Evolutionary conservation across 2,329 filamentous ascomycete genomes (phyloP).

Genomic region (Triangularia verruculosa): DNA sequence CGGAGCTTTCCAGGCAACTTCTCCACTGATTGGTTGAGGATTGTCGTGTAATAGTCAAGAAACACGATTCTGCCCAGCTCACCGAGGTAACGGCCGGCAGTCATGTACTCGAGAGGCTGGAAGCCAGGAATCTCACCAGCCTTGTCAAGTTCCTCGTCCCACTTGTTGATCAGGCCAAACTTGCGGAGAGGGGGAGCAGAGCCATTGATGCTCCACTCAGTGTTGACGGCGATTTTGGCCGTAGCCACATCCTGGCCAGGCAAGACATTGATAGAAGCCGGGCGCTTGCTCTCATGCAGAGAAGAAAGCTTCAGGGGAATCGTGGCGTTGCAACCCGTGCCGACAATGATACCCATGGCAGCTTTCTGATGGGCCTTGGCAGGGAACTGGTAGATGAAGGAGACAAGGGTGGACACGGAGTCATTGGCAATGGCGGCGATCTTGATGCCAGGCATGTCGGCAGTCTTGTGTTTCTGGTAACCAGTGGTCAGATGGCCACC

Average conservation of each 20-base stretch:
- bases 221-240: constrained; percentile 73
- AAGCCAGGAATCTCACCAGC: constrained; percentile 70
- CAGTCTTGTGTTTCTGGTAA: constrained; percentile 50
- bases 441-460: constrained; percentile 60
- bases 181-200: constrained; percentile 65
- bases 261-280: constrained; percentile 46
- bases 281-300: constrained; percentile 63
- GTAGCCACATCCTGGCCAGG: constrained; percentile 47
- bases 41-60: constrained; percentile 57
- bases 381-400: constrained; percentile 69
- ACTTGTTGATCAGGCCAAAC: constrained; percentile 62
- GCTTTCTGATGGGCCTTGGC: constrained; percentile 60
- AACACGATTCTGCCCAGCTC: constrained; percentile 72
- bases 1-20: constrained; percentile 55
- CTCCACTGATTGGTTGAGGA: constrained; percentile 36
- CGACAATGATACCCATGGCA: constrained; percentile 76
- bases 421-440: constrained; percentile 80
- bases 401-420: constrained; percentile 74
- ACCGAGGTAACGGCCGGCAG: constrained; percentile 72
- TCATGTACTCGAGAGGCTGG: constrained; percentile 84
- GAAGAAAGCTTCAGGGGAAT: constrained; percentile 64
- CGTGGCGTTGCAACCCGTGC: constrained; percentile 78
- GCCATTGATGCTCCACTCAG: constrained; percentile 79
- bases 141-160: constrained; percentile 66
- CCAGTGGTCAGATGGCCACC: constrained; percentile 57